Conservation (phyloP, 495 filamentous ascomycete genomes). For the Monascus purpureus region DNA sequence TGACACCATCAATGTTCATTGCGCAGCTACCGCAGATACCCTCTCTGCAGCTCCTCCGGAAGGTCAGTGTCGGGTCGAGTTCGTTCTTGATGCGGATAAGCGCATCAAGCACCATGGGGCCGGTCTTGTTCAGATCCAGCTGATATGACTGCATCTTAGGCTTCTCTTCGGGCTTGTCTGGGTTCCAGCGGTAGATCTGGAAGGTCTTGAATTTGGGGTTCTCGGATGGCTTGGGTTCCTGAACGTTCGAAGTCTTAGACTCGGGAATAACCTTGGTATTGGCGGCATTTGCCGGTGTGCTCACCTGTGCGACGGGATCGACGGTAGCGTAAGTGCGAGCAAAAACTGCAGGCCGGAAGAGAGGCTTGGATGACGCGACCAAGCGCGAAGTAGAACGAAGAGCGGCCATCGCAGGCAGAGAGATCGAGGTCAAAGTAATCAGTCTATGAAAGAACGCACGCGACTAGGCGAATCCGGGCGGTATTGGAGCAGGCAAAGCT, state of each 20-base stretch:
- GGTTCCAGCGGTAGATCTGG: constrained; percentile 98
- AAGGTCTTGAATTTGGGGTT: constrained; percentile 74
- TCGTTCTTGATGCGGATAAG: constrained; percentile 99
- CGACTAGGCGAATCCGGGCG: not conserved
- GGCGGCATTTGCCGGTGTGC: constrained; percentile 15
- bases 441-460: not conserved
- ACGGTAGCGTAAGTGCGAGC: constrained; percentile 38
- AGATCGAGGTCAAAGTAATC: constrained; percentile 3
- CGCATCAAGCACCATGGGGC: constrained; percentile 94
- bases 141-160: constrained; percentile 90
- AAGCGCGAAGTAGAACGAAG: constrained; percentile 59
- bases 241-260: constrained; percentile 37
- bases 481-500: too few relatives aligned
- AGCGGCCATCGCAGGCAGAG: constrained; percentile 50
- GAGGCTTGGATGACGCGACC: constrained; percentile 40
- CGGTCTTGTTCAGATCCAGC: constrained; percentile 93
- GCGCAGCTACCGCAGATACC: constrained; percentile 97
- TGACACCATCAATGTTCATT: constrained; percentile 98
- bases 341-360: constrained; percentile 34
- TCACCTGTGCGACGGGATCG: constrained; percentile 25
- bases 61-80: constrained; percentile 89
- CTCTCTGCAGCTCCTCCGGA: constrained; percentile 88
- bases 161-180: constrained; percentile 79
- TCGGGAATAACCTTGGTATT: constrained; percentile 19
- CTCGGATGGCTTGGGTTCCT: constrained; percentile 40